phyloP scores from a whole-genome alignment of 768 basidiomycete species.

The Russula sp. region DNA sequence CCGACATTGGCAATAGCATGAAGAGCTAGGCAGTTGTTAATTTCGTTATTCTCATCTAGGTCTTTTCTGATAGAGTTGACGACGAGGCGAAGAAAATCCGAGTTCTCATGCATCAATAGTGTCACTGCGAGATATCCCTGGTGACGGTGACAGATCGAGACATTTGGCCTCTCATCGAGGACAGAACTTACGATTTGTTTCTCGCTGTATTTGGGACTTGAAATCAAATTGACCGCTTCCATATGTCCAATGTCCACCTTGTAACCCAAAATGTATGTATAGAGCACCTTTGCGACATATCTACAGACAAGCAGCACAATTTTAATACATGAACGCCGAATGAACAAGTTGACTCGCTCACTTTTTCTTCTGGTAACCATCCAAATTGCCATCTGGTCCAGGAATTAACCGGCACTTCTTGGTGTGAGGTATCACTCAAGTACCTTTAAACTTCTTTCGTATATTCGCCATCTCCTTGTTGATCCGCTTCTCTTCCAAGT shows the following conservation, averaged over 20 bases:
- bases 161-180: conserved; percentile 2
- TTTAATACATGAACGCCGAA: not conserved
- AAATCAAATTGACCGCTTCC: conserved; percentile 98
- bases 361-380: conserved; percentile 93
- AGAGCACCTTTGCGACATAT: conserved; percentile 98
- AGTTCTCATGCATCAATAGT: conserved; percentile 97
- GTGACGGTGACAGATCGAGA: conserved; percentile 7
- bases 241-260: conserved; percentile 99
- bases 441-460: conserved; percentile 96
- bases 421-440: not conserved
- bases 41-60: conserved; percentile 87
- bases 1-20: conserved; percentile 99
- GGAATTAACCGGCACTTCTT: not conserved
- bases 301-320: conserved; percentile 24
- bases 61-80: conserved; percentile 99
- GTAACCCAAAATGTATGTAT: conserved; percentile 98
- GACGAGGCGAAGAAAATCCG: conserved; percentile 90
- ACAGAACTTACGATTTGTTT: conserved; percentile 85
- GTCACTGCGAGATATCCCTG: conserved; percentile 98
- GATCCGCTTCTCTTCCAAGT: conserved; percentile 96
- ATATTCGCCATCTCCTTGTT: conserved; percentile 99
- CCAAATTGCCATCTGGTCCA: conserved; percentile 66
- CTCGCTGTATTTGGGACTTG: conserved; percentile 92
- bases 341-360: conserved; percentile 31
- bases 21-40: conserved; percentile 92